phyloP scores from a whole-genome alignment of 345 rosid genomes.

The Rhodomyrtus tomentosa region DNA sequence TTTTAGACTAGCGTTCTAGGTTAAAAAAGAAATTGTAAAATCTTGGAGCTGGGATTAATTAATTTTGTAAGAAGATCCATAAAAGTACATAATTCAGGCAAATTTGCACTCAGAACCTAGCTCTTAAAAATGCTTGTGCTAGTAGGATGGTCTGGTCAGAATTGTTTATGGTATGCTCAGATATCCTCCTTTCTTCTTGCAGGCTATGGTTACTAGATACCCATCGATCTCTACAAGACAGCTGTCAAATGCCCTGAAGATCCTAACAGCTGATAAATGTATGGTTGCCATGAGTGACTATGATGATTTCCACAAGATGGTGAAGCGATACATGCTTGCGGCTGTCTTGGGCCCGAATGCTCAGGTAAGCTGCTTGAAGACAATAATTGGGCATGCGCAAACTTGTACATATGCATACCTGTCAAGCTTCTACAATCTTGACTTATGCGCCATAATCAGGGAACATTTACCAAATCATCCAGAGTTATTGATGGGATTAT shows the following conservation, averaged over 20 bases:
- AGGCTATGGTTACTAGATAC: conserved; percentile 85
- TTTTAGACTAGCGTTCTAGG: not conserved
- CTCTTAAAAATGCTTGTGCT: not conserved
- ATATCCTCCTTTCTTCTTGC: not conserved
- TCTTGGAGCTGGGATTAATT: not conserved
- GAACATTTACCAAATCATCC: not conserved
- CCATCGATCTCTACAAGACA: conserved; percentile 72
- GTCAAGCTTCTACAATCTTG: not conserved
- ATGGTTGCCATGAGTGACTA: conserved; percentile 94
- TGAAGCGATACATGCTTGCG: conserved; percentile 42
- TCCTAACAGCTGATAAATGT: conserved; percentile 55
- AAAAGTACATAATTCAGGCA: not conserved
- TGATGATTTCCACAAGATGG: conserved; percentile 57
- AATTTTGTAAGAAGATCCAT: not conserved
- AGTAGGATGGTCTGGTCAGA: not conserved
- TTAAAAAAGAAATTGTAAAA: not conserved
- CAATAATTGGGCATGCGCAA: not conserved
- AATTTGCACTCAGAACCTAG: not conserved
- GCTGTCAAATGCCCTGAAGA: conserved; percentile 51
- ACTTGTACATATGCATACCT: not conserved
- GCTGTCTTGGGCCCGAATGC: conserved; percentile 55
- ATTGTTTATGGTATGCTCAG: not conserved
- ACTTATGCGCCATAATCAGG: not conserved
- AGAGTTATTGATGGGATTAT: not conserved
- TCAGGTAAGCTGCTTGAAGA: conserved; percentile 36